phyloP scores from a whole-genome alignment of 2,329 filamentous ascomycete species.

The Chrysosporium queenslandicum region DNA sequence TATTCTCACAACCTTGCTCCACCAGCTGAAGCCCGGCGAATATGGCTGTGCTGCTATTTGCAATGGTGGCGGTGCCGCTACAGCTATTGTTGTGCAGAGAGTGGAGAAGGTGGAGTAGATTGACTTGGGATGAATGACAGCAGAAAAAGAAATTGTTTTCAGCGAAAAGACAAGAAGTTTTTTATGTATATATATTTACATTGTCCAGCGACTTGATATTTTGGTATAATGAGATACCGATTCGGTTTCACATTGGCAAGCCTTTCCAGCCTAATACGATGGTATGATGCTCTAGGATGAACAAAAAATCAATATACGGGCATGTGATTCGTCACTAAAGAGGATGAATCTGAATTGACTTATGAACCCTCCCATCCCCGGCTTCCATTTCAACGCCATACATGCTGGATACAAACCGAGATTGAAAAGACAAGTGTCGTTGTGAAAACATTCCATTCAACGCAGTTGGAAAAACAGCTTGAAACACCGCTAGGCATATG shows the following conservation, averaged over 20 bases:
- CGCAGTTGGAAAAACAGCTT: too few species aligned
- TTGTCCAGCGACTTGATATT: background rate
- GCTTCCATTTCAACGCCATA: background rate
- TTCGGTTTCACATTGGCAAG: background rate
- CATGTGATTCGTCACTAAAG: too few species aligned
- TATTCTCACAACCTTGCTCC: conserved; percentile 79
- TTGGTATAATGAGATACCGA: background rate
- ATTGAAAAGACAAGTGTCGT: too few species aligned
- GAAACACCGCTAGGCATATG: too few species aligned
- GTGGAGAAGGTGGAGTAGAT: conserved; percentile 46
- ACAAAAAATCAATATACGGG: too few species aligned
- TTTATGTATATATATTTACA: background rate
- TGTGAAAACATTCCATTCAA: too few species aligned
- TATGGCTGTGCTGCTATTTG: conserved; percentile 95
- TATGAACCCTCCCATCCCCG: too few species aligned
- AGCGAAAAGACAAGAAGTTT: background rate
- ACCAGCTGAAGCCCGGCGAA: conserved; percentile 83
- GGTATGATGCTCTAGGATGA: too few species aligned
- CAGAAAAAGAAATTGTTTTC: background rate
- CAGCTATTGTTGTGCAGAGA: conserved; percentile 81
- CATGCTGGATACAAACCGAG: too few species aligned
- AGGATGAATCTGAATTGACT: too few species aligned
- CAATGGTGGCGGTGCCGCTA: conserved; percentile 89
- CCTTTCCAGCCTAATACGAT: too few species aligned
- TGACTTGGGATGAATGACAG: background rate